A percentile compares a stretch with the other conserved stretches of the same genome.
These are phyloP conservation scores for Wickerhamomyces bisporus DNA, from an alignment of 805 yeast genomes.

Conservation along the genomic window DNA sequence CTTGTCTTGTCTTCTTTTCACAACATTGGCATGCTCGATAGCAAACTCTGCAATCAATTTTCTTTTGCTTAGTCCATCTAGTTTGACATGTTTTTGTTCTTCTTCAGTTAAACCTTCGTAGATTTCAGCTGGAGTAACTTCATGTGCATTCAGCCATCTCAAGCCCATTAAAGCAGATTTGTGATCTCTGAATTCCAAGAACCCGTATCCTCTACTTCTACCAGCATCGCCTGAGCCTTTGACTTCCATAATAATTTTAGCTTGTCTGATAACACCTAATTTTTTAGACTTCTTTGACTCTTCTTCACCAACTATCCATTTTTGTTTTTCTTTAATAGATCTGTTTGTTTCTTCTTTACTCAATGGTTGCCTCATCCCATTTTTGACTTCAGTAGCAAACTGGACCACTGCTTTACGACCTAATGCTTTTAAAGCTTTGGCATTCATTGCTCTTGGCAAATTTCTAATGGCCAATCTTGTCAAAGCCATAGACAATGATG, in stretches of 20 bases:
- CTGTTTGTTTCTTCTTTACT: conserved; percentile 84
- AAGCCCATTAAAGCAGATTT: conserved; percentile 91
- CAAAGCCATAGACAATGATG: conserved; percentile 85
- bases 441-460: conserved; percentile 87
- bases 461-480: conserved; percentile 94
- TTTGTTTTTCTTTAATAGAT: conserved; percentile 63
- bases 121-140: conserved; percentile 67
- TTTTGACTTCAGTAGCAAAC: conserved; percentile 85
- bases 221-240: conserved; percentile 85
- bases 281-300: conserved; percentile 62
- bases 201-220: conserved; percentile 95
- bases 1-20: conserved; percentile 81
- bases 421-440: conserved; percentile 81
- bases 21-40: conserved; percentile 89
- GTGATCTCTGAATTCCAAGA: conserved; percentile 89
- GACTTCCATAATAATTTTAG: conserved; percentile 88
- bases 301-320: conserved; percentile 34
- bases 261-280: conserved; percentile 87
- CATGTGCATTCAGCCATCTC: conserved; percentile 95
- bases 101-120: conserved; percentile 65
- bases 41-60: conserved; percentile 93
- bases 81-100: conserved; percentile 49
- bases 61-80: conserved; percentile 54
- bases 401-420: conserved; percentile 93
- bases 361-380: conserved; percentile 71